Evolutionary conservation across 805 yeast genomes (phyloP).

Genomic region (Sugiyamaella lignohabitans): DNA sequence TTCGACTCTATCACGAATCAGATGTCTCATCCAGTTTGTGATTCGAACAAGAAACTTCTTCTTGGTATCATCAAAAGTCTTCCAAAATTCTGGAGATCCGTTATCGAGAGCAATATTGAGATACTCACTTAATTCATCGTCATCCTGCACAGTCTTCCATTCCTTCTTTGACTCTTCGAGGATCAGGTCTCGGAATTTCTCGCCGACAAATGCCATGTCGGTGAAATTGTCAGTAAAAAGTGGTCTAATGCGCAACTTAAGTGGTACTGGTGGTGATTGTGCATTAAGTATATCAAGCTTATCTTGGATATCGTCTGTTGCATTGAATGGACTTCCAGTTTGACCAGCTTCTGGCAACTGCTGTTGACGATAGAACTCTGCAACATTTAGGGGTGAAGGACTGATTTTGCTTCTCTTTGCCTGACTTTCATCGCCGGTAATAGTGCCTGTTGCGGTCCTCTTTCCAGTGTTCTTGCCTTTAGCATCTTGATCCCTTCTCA

Average conservation of each 20-base stretch:
- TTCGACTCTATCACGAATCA: conserved; percentile 1
- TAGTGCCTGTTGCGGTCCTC: too few species aligned
- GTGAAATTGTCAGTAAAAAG: background rate
- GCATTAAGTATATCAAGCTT: background rate
- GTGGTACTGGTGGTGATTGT: background rate
- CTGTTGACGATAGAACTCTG: background rate
- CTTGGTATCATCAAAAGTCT: conserved; percentile 2
- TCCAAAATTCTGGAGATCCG: conserved; percentile 13
- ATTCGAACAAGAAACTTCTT: conserved; percentile 12
- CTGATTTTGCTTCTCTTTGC: too few species aligned
- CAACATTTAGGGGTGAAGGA: background rate
- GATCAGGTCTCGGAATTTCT: background rate
- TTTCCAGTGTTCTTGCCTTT: too few species aligned
- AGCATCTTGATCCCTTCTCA: too few species aligned
- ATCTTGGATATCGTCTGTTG: background rate
- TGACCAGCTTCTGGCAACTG: background rate
- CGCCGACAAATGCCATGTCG: background rate
- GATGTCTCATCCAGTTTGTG: conserved; percentile 16
- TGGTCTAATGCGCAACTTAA: background rate
- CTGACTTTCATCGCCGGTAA: too few species aligned
- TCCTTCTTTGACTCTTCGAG: background rate
- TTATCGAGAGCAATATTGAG: conserved; percentile 9
- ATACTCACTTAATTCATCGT: conserved; percentile 13
- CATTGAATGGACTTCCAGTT: too few species aligned
- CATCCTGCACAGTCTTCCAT: too few species aligned